Percentiles rank a stretch among this genome's conserved stretches.
These are phyloP conservation scores for Thelonectria olida DNA, from an alignment of 2,329 filamentous ascomycete species.

Conservation along the genomic window DNA sequence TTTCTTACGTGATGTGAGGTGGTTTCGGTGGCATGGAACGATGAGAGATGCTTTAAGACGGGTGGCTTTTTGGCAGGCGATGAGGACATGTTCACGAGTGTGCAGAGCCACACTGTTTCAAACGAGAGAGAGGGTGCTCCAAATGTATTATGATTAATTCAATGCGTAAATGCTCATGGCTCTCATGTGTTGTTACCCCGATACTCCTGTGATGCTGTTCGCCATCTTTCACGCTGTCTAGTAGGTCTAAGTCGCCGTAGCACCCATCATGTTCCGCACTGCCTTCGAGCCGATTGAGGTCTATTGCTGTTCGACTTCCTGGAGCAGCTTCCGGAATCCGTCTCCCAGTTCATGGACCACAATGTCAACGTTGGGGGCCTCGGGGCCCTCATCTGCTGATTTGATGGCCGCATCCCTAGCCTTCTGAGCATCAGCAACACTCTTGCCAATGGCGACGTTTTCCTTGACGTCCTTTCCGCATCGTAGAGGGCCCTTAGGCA, in stretches of 20 bases:
- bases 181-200: background rate
- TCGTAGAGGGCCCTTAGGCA: constrained; percentile 61
- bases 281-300: background rate
- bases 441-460: constrained; percentile 54
- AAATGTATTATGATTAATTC: background rate
- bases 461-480: constrained; percentile 61
- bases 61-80: background rate
- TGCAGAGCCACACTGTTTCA: no score
- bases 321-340: constrained; percentile 49
- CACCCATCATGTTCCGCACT: no score
- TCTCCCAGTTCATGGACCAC: constrained; percentile 52
- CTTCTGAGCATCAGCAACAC: constrained; percentile 42
- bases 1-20: background rate
- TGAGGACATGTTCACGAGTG: no score
- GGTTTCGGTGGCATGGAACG: background rate
- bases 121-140: background rate
- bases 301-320: constrained; percentile 26
- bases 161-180: no score
- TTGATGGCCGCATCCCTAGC: constrained; percentile 32
- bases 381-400: constrained; percentile 40
- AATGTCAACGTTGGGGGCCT: constrained; percentile 52
- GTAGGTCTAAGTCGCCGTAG: background rate
- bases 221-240: no score
- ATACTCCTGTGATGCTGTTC: background rate
- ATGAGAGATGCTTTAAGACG: background rate